phyloP scores from a whole-genome alignment of 306 rosid species.

The Prunus salicina region DNA sequence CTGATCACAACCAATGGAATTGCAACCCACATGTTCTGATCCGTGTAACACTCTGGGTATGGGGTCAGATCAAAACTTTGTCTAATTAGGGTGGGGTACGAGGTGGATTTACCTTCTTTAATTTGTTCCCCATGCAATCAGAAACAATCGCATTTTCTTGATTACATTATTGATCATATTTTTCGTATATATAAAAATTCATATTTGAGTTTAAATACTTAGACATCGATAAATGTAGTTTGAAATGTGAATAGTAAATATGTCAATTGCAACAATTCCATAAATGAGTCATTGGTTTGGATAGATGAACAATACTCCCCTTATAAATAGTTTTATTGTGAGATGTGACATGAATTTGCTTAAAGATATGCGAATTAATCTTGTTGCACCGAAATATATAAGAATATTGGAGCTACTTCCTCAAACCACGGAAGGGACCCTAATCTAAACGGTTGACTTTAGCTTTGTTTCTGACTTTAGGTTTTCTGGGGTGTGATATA shows the following conservation, averaged over 20 bases:
- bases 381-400: not conserved
- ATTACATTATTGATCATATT: no score
- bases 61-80: not conserved
- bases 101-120: not conserved
- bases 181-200: no score
- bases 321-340: not conserved
- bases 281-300: no score
- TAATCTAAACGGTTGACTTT: not conserved
- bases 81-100: not conserved
- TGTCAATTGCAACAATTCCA: no score
- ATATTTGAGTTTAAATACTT: no score
- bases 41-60: constrained; percentile 26
- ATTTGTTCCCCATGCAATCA: not conserved
- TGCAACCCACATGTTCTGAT: constrained; percentile 22
- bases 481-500: not conserved
- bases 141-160: not conserved
- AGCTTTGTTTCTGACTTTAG: constrained; percentile 1
- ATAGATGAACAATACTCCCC: no score
- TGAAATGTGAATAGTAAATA: no score
- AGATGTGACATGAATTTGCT: not conserved
- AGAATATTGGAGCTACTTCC: not conserved
- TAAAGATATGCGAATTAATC: not conserved
- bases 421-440: not conserved
- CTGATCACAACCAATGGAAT: constrained; percentile 10
- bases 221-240: no score